Percentiles rank a stretch among this genome's conserved stretches.
Evolutionary conservation across 2,329 filamentous ascomycete species (phyloP).

Genomic region (Atkinsonella hypoxylon): DNA sequence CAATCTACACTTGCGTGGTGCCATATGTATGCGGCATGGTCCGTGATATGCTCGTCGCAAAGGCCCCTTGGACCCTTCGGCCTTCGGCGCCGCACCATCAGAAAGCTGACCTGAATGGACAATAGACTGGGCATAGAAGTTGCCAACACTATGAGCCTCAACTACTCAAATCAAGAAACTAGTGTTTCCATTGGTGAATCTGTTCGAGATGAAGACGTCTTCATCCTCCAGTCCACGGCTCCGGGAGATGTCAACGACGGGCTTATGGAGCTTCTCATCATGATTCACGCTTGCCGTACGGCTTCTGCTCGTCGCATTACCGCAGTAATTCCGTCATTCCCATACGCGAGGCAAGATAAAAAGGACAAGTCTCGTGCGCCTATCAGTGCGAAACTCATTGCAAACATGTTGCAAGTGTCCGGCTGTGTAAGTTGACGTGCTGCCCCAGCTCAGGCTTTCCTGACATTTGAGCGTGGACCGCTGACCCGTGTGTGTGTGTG

Average conservation of each 20-base stretch:
- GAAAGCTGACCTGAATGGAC: constrained; percentile 4
- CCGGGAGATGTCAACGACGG: constrained; percentile 97
- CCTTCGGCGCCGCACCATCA: constrained; percentile 6
- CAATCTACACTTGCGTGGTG: no score
- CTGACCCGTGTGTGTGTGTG: neutral
- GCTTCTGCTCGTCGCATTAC: constrained; percentile 75
- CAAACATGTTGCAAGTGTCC: constrained; percentile 93
- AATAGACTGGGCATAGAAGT: constrained; percentile 62
- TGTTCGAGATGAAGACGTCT: constrained; percentile 95
- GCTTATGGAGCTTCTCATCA: constrained; percentile 95
- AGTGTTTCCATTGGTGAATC: constrained; percentile 92
- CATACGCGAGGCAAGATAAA: constrained; percentile 94
- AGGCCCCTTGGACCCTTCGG: neutral
- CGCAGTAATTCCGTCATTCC: constrained; percentile 90
- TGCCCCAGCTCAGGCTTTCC: neutral
- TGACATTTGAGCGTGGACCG: neutral
- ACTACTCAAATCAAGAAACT: constrained; percentile 80
- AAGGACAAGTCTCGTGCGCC: constrained; percentile 91
- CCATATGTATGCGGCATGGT: neutral
- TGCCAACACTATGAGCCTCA: constrained; percentile 67
- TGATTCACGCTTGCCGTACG: constrained; percentile 81
- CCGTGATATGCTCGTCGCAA: neutral
- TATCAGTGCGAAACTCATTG: constrained; percentile 90
- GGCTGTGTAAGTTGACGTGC: constrained; percentile 45
- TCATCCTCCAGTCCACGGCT: constrained; percentile 89